phyloP scores from a whole-genome alignment of 148 eudicot genomes.

The Fagopyrum homotropicum region DNA sequence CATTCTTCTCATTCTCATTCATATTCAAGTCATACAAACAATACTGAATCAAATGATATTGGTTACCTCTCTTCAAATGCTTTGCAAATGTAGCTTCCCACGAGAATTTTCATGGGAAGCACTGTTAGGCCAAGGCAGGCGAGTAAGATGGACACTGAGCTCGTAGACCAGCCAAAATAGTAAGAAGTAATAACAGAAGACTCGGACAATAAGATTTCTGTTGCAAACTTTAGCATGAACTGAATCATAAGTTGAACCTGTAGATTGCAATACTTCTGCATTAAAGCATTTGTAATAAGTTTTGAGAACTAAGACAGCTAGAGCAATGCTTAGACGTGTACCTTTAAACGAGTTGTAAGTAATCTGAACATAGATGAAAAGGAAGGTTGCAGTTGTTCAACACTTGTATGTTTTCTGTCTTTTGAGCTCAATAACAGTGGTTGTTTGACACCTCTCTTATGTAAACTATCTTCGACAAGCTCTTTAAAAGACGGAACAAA shows the following conservation, averaged over 20 bases:
- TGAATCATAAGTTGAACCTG: not conserved
- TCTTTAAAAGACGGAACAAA: not conserved
- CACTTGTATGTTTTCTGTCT: too few relatives aligned
- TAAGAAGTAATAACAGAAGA: slow-evolving; percentile 34
- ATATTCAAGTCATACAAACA: not conserved
- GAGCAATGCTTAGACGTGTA: not conserved
- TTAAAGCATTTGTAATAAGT: not conserved
- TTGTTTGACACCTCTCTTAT: not conserved
- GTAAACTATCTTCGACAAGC: not conserved
- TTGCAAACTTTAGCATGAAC: slow-evolving; percentile 28
- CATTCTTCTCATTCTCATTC: not conserved
- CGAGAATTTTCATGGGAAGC: slow-evolving; percentile 30
- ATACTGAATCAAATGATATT: not conserved
- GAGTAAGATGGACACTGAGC: slow-evolving; percentile 35
- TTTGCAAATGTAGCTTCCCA: slow-evolving; percentile 36
- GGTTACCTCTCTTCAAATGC: slow-evolving; percentile 25
- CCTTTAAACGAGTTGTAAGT: not conserved
- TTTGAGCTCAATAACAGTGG: not conserved
- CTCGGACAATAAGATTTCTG: slow-evolving; percentile 39
- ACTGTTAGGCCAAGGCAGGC: slow-evolving; percentile 34
- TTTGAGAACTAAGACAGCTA: not conserved
- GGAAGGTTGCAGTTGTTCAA: too few relatives aligned
- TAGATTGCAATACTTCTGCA: not conserved
- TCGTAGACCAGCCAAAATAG: slow-evolving; percentile 36
- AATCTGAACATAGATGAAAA: not conserved